Evolutionary conservation across 2,329 filamentous ascomycete genomes (phyloP), one percentile per base, ranked within the genome.

Genomic region (Verticillium alfalfae): DNA sequence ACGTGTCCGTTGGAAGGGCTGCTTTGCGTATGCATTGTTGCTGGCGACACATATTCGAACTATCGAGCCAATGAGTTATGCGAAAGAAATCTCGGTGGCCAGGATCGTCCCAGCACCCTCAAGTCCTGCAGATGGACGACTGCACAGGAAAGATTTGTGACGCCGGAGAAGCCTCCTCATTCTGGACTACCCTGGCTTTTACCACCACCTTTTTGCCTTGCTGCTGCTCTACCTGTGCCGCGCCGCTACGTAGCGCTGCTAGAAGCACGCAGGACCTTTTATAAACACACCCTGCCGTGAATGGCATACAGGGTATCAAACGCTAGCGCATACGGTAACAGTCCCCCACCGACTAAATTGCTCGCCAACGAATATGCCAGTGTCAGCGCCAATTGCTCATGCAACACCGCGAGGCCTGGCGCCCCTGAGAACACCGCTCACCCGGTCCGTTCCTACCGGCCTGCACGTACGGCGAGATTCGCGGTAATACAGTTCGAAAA

Each of bases 371-470:
- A 52, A 22, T 7, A 18, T n/a, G 58, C 61, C 64, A 62, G 58
- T 49, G 64, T 63, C 60, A 52, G 45, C 61, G 55, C 38, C 62
- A 58, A 60, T 56, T 61, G 62, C 39, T 15, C 38, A 34, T 45
- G 34, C 57, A 52, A 56, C 54, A 37, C 45, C 22, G 45, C 18
- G 45, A 18, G 45, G 45, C 45, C 45, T 52, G 22, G 18, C 45
- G 16, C 18, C 18, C 39, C 18, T 52, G 18, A 10, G 22, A 52
- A 52, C 60, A 67, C 70, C 73, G 75, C 75, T 71, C 72, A 67
- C 65, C 70, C 76, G 76, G 76, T 75, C 76, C 76, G 76, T 70
- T 67, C 71, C 69, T 74, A 72, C 76, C 76, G 76, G 72, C 66
- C 66, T 76, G 72, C 68, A 72, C 70, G 71, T 73, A 70, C 71